Percentiles rank a stretch among this genome's conserved stretches.
Evolutionary conservation across 768 basidiomycete species (phyloP).

Genomic region (Pholiota microspora): DNA sequence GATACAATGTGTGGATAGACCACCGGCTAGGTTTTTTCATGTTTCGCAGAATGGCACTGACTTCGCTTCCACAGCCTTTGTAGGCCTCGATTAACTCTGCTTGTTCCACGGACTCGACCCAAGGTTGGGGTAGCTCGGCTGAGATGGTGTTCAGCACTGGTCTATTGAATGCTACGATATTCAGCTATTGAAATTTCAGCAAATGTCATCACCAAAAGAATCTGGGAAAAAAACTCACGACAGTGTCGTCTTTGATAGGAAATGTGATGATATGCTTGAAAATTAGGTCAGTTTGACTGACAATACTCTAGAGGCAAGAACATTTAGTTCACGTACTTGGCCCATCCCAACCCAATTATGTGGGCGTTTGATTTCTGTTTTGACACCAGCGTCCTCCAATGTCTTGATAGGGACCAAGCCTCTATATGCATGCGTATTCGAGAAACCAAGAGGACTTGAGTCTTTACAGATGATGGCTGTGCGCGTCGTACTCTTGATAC

Average conservation of each 20-base stretch:
- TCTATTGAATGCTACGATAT: slow-evolving; percentile 36
- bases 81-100: slow-evolving; percentile 43
- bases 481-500: slow-evolving; percentile 47
- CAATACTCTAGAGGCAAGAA: not conserved
- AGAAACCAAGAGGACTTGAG: slow-evolving; percentile 39
- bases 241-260: slow-evolving; percentile 40
- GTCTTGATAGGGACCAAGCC: slow-evolving; percentile 39
- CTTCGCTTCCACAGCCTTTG: slow-evolving; percentile 47
- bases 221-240: slow-evolving; percentile 31
- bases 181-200: slow-evolving; percentile 29
- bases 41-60: slow-evolving; percentile 36
- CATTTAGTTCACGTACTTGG: slow-evolving; percentile 31
- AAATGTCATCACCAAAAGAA: not conserved
- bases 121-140: slow-evolving; percentile 25
- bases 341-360: slow-evolving; percentile 42
- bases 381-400: slow-evolving; percentile 41
- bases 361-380: slow-evolving; percentile 32
- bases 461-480: slow-evolving; percentile 47
- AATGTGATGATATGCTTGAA: slow-evolving; percentile 52
- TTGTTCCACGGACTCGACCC: slow-evolving; percentile 39
- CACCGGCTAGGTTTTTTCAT: slow-evolving; percentile 47
- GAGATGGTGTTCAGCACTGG: slow-evolving; percentile 4
- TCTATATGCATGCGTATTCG: slow-evolving; percentile 48
- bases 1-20: slow-evolving; percentile 48
- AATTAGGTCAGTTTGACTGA: not conserved